Evolutionary conservation across 208 protist species (phyloP), one percentile per base, ranked within the genome.

Genomic region (Acanthamoeba sp.): DNA sequence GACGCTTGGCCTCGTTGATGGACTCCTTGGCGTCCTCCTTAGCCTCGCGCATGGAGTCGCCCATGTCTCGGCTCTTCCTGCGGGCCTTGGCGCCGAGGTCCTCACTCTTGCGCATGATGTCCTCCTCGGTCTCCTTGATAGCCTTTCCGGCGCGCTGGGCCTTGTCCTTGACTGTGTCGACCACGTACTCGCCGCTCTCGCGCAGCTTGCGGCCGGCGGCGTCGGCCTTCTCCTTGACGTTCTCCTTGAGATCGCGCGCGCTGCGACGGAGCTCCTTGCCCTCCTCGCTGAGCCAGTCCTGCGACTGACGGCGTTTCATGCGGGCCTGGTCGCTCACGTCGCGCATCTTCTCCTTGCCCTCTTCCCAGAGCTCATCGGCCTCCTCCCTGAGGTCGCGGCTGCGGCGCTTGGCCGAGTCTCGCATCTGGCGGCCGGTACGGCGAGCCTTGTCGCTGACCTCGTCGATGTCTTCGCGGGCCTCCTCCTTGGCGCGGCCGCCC

Each of bases 161-260:
- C 76, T 85, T 85, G n/a, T 85, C 76, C 76, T 85, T 85, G 76
- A 57, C 36, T 12, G 42, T 22, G 32, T 85, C 76, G 14, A 29
- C 42, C 40, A 85, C 42, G 76, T 85, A 57, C 76, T 85, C 76
- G 76, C 76, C 76, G 45, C 76, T 85, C 42, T 85, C 76, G 16
- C 76, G 76, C 42, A 85, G 76, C 76, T 85, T 85, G 76, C 76
- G 76, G 24, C 76, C 76, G 10, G 76, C 76, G n/a, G 45, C 45
- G 45, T 85, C 76, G 42, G 76, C 76, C 76, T 57, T 85, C 24
- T 85, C 76, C 76, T 57, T 85, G 45, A 85, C 45, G n/a, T 29
- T 57, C 27, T 85, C 76, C 42, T 57, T 57, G 22, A 85, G 24
- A 18, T 85, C 76, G 24, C n/a, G 76, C 6, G n/a, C 76, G 76